Evolutionary conservation across 2,329 filamentous ascomycete genomes (phyloP).

Genomic region (Fusarium acutatum): DNA sequence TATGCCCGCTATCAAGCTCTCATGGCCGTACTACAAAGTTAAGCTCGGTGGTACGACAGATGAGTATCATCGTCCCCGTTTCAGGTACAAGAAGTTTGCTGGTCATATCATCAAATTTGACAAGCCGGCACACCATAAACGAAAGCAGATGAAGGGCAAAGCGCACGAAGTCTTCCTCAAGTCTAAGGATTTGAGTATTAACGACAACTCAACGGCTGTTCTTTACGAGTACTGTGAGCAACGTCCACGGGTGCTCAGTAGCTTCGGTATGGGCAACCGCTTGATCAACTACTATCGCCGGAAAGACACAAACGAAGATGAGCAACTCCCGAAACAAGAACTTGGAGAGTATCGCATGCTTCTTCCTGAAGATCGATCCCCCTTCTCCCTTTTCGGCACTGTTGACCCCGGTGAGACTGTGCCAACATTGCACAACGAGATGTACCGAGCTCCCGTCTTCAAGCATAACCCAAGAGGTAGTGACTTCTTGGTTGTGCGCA

Average conservation of each 20-base stretch:
- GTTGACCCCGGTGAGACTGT: slow-evolving; percentile 92
- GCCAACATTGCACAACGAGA: slow-evolving; percentile 90
- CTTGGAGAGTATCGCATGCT: slow-evolving; percentile 90
- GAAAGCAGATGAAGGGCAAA: slow-evolving; percentile 83
- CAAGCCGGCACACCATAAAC: slow-evolving; percentile 77
- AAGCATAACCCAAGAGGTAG: slow-evolving; percentile 79
- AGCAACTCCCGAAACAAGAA: slow-evolving; percentile 78
- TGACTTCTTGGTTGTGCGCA: slow-evolving; percentile 89
- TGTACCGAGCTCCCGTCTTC: slow-evolving; percentile 95
- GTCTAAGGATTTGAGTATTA: slow-evolving; percentile 84
- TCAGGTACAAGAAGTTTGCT: slow-evolving; percentile 74
- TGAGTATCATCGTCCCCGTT: slow-evolving; percentile 83
- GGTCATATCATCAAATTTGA: slow-evolving; percentile 76
- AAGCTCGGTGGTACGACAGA: slow-evolving; percentile 78
- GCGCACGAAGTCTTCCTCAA: slow-evolving; percentile 80
- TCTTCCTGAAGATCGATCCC: slow-evolving; percentile 92
- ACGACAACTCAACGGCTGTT: slow-evolving; percentile 87
- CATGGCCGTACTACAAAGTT: slow-evolving; percentile 96
- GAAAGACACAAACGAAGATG: slow-evolving; percentile 76
- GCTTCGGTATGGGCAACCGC: slow-evolving; percentile 96
- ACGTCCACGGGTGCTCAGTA: slow-evolving; percentile 88
- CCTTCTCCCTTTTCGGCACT: slow-evolving; percentile 93
- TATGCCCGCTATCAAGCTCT: slow-evolving; percentile 87
- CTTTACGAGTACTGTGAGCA: slow-evolving; percentile 97
- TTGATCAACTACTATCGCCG: slow-evolving; percentile 97